phyloP scores from a whole-genome alignment of 768 basidiomycete genomes.

The Hericium coralloides region DNA sequence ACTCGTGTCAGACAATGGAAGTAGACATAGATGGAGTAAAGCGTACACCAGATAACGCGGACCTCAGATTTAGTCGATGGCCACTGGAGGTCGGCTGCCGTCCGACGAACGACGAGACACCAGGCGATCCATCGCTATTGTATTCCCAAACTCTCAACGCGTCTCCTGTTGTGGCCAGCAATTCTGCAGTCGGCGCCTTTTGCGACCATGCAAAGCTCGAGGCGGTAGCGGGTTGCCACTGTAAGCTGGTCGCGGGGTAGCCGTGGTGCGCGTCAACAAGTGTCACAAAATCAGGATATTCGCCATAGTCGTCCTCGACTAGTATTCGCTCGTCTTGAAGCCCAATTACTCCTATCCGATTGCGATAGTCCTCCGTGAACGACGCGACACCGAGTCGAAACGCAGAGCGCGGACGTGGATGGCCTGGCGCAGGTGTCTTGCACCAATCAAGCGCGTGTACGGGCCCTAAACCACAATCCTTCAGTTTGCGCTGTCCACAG shows the following conservation, averaged over 20 bases:
- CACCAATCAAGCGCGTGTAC: slow-evolving; percentile 86
- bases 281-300: slow-evolving; percentile 81
- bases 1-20: not conserved
- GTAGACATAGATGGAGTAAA: not conserved
- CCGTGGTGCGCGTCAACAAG: slow-evolving; percentile 79
- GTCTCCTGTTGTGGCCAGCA: slow-evolving; percentile 92
- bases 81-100: slow-evolving; percentile 46
- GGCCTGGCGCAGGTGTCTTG: slow-evolving; percentile 67
- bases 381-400: slow-evolving; percentile 85
- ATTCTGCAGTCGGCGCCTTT: slow-evolving; percentile 60
- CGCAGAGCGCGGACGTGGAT: slow-evolving; percentile 61
- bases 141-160: slow-evolving; percentile 91
- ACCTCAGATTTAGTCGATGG: slow-evolving; percentile 64
- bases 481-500: not conserved
- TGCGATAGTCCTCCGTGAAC: slow-evolving; percentile 75
- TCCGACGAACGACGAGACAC: slow-evolving; percentile 62
- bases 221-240: slow-evolving; percentile 82
- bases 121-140: slow-evolving; percentile 49
- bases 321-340: slow-evolving; percentile 83
- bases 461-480: slow-evolving; percentile 48
- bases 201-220: slow-evolving; percentile 57
- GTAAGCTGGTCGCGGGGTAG: slow-evolving; percentile 88
- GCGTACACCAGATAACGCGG: slow-evolving; percentile 74
- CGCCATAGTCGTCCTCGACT: slow-evolving; percentile 73
- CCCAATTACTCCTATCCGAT: slow-evolving; percentile 71